Percentiles rank a stretch among this genome's conserved stretches.
Evolutionary conservation across 257 asterid species (phyloP).

Genomic region (Handroanthus guayacan): DNA sequence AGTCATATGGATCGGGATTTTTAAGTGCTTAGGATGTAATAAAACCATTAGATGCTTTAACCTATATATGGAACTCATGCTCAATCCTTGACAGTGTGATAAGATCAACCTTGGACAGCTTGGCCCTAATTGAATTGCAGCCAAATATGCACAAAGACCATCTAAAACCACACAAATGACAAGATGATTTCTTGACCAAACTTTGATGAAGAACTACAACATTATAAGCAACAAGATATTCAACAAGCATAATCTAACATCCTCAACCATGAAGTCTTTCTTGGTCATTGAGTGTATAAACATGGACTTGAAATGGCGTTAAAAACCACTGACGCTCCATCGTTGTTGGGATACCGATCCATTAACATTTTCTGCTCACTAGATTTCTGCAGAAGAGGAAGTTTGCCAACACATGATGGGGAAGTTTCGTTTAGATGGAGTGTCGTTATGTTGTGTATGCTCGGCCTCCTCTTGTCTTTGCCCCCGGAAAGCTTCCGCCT

Average conservation of each 20-base stretch:
- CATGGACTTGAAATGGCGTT: slow-evolving; percentile 30
- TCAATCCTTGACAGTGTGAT: slow-evolving; percentile 18
- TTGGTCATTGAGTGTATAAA: background rate
- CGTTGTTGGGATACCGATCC: slow-evolving; percentile 39
- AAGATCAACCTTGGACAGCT: background rate
- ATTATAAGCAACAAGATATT: background rate
- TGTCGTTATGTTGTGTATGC: slow-evolving; percentile 78
- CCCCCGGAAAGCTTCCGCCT: slow-evolving; percentile 63
- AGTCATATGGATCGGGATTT: background rate
- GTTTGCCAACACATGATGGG: slow-evolving; percentile 33
- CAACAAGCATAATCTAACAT: slow-evolving; percentile 18
- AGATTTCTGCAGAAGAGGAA: slow-evolving; percentile 26
- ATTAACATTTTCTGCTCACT: slow-evolving; percentile 6
- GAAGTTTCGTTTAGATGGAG: slow-evolving; percentile 39
- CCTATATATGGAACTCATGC: slow-evolving; percentile 33
- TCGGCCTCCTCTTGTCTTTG: slow-evolving; percentile 78
- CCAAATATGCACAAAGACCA: too few relatives aligned
- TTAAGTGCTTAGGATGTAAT: background rate
- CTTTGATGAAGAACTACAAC: background rate
- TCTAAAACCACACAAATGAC: too few relatives aligned
- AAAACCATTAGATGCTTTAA: slow-evolving; percentile 18
- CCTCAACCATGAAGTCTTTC: slow-evolving; percentile 16
- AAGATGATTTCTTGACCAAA: too few relatives aligned
- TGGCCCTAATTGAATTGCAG: too few relatives aligned
- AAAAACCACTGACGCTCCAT: slow-evolving; percentile 41